A percentile compares a stretch with the other conserved stretches of the same genome.
Evolutionary conservation across 352 stramenopile genomes (phyloP).

Genomic region (Phytopythium delawarense): DNA sequence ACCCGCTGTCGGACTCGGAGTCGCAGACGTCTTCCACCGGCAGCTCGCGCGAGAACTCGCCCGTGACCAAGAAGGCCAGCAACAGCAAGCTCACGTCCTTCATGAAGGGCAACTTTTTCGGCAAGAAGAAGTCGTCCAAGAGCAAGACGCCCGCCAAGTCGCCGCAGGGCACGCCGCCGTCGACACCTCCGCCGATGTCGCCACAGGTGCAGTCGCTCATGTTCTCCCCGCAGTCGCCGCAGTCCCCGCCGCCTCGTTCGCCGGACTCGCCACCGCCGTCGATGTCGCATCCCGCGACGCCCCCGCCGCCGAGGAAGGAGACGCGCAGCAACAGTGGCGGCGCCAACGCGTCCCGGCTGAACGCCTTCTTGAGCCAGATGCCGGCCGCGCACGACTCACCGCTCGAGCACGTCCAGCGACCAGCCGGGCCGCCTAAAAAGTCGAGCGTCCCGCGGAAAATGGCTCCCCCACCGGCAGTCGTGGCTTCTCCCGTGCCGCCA

Average conservation of each 20-base stretch:
- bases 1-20: conserved; percentile 69
- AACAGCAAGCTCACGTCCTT: conserved; percentile 76
- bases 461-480: conserved; percentile 14
- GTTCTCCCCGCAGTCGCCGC: conserved; percentile 20
- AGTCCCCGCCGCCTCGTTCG: not conserved
- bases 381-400: conserved; percentile 49
- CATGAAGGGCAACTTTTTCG: conserved; percentile 79
- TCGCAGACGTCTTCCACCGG: conserved; percentile 54
- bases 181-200: not conserved
- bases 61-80: conserved; percentile 55
- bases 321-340: conserved; percentile 41
- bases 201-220: conserved; percentile 9
- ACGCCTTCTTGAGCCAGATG: conserved; percentile 76
- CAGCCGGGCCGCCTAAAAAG: conserved; percentile 52
- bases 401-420: conserved; percentile 53
- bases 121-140: conserved; percentile 50
- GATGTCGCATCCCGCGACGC: conserved; percentile 8
- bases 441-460: conserved; percentile 40
- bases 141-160: conserved; percentile 37
- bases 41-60: conserved; percentile 46
- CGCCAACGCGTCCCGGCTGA: conserved; percentile 53
- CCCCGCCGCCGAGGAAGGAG: conserved; percentile 26
- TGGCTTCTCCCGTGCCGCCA: conserved; percentile 17
- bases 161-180: conserved; percentile 22
- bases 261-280: conserved; percentile 11